These are phyloP conservation scores for Ilyonectria robusta DNA, from an alignment of 2,329 filamentous ascomycete species.

Conservation along the genomic window DNA sequence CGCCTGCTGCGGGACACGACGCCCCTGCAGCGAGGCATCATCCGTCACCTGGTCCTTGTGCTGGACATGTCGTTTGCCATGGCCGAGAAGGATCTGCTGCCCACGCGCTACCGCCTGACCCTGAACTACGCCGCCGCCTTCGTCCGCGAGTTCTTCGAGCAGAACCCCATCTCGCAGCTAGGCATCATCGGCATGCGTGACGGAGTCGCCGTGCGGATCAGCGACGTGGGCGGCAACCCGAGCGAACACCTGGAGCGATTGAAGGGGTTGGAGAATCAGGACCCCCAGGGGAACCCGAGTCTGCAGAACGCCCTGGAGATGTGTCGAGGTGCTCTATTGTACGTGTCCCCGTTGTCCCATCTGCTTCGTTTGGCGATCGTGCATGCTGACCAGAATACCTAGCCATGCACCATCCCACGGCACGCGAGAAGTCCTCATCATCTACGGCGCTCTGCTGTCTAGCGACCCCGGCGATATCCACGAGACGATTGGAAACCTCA, in stretches of 20 bases:
- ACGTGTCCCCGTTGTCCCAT: conserved; percentile 33
- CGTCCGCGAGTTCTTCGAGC: conserved; percentile 95
- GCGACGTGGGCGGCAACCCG: conserved; percentile 92
- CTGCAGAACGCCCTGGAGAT: conserved; percentile 97
- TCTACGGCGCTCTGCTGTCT: conserved; percentile 91
- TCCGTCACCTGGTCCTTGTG: conserved; percentile 93
- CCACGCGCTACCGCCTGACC: conserved; percentile 86
- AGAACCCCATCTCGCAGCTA: conserved; percentile 97
- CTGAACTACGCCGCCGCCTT: conserved; percentile 89
- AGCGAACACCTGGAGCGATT: conserved; percentile 88
- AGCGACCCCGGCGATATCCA: conserved; percentile 97
- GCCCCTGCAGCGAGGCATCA: conserved; percentile 95
- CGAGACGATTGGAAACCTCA: conserved; percentile 84
- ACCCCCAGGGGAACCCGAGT: conserved; percentile 82
- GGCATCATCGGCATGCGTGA: conserved; percentile 95
- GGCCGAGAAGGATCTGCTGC: conserved; percentile 93
- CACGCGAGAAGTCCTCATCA: conserved; percentile 90
- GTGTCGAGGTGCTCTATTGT: conserved; percentile 92
- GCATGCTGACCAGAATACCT: conserved; percentile 30
- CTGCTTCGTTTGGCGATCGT: neutral
- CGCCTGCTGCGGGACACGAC: conserved; percentile 94
- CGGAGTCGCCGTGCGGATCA: conserved; percentile 87
- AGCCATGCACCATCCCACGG: conserved; percentile 94
- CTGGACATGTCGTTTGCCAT: conserved; percentile 95
- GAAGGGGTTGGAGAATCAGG: conserved; percentile 73